Evolutionary conservation across 1,139 yeast species (phyloP).

Genomic region (Scheffersomyces insectosa): DNA sequence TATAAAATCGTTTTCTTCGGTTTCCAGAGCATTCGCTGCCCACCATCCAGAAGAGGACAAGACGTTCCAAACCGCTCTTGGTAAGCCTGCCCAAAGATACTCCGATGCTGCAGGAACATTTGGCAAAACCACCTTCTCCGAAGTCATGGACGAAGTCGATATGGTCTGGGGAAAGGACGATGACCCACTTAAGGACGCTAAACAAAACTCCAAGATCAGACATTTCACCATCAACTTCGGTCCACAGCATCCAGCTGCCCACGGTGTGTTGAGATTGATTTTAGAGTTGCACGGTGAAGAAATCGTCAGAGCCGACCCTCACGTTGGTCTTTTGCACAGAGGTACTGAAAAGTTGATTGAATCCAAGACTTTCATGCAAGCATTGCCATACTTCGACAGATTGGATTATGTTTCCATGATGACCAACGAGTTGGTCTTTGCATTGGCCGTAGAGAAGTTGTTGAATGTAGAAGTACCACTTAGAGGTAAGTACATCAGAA

Average conservation of each 20-base stretch:
- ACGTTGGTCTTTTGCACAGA: constrained; percentile 82
- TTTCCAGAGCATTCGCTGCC: constrained; percentile 17
- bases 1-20: constrained; percentile 14
- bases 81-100: constrained; percentile 36
- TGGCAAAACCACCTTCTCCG: constrained; percentile 46
- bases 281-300: constrained; percentile 89
- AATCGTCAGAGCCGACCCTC: constrained; percentile 84
- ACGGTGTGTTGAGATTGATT: constrained; percentile 86
- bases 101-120: constrained; percentile 34
- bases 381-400: constrained; percentile 86
- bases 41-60: constrained; percentile 21
- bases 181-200: constrained; percentile 44
- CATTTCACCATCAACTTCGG: constrained; percentile 90
- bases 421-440: constrained; percentile 88
- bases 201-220: constrained; percentile 63
- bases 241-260: constrained; percentile 95
- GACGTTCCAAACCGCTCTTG: constrained; percentile 39
- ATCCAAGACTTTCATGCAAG: constrained; percentile 81
- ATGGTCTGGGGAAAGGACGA: constrained; percentile 50
- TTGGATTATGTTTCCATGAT: constrained; percentile 89
- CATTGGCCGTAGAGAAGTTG: constrained; percentile 83
- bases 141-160: constrained; percentile 48
- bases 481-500: constrained; percentile 82
- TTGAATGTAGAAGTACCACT: constrained; percentile 83
- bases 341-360: constrained; percentile 90